Conservation (phyloP, 768 basidiomycete genomes). For the Naganishia randhawae region DNA sequence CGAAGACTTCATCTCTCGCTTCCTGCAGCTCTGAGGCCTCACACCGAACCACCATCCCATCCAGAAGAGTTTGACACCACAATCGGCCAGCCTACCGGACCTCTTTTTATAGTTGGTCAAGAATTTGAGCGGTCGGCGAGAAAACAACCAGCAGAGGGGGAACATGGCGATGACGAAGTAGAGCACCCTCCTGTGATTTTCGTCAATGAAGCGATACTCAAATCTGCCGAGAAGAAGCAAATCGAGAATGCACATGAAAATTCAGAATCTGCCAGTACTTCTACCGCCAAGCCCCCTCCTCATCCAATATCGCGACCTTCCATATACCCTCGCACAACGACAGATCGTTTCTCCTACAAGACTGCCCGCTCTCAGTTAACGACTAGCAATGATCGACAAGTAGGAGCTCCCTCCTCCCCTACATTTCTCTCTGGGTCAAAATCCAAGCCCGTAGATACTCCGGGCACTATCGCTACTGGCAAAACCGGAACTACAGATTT, state of each 20-base stretch:
- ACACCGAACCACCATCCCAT: background rate
- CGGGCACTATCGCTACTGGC: background rate
- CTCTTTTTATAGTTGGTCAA: conserved; percentile 5
- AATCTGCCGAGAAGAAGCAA: background rate
- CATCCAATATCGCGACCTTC: conserved; percentile 6
- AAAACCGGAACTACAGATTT: conserved; percentile 9
- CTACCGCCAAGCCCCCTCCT: background rate
- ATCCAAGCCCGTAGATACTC: background rate
- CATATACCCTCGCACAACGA: background rate
- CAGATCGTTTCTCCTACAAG: conserved; percentile 2
- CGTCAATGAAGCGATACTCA: background rate
- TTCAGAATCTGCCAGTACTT: background rate
- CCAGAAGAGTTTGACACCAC: background rate
- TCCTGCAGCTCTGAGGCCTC: no score
- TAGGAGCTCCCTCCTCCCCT: background rate
- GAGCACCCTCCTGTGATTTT: background rate
- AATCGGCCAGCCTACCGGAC: background rate
- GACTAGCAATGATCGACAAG: background rate
- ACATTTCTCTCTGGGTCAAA: background rate
- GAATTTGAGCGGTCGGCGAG: background rate
- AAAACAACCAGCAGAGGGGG: background rate
- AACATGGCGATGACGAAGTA: background rate
- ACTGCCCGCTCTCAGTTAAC: conserved; percentile 1
- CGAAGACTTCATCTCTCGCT: background rate
- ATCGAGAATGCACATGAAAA: background rate